These are phyloP conservation scores for Trichoderma sp. DNA, from an alignment of 2,329 filamentous ascomycete species.

Conservation along the genomic window DNA sequence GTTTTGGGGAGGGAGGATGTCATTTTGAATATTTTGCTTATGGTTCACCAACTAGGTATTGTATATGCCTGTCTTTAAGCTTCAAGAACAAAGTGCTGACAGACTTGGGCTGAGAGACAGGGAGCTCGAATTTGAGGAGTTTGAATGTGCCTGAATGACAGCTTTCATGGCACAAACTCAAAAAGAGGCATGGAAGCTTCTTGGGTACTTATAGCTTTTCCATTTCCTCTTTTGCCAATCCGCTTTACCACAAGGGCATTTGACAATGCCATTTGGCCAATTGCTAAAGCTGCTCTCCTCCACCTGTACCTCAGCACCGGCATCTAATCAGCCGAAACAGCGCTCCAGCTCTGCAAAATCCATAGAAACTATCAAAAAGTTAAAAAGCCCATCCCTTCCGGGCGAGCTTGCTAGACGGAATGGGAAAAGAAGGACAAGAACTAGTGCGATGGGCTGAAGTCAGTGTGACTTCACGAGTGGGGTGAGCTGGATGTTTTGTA, in stretches of 20 bases:
- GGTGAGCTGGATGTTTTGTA: neutral
- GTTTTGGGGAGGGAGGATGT: constrained; percentile 57
- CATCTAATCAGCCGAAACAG: neutral
- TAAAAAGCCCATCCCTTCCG: neutral
- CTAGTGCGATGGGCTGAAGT: constrained; percentile 8
- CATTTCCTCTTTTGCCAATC: neutral
- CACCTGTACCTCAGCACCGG: neutral
- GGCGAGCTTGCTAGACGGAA: neutral
- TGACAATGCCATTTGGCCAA: neutral
- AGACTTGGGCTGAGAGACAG: neutral
- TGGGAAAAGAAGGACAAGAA: neutral
- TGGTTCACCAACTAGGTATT: neutral
- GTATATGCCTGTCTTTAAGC: neutral
- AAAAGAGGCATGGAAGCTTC: neutral
- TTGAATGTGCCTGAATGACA: neutral
- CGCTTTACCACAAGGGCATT: neutral
- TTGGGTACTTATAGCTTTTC: neutral
- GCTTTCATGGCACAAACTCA: neutral
- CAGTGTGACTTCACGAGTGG: constrained; percentile 10
- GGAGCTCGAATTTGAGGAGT: neutral
- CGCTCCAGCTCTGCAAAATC: neutral
- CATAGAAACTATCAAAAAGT: neutral
- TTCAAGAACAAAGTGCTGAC: neutral
- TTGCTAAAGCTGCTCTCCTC: neutral
- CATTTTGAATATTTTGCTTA: neutral